Conservation (phyloP, 225 moss, liverwort and hornwort genomes). For the Bryoerythrophyllum caledonicum region DNA sequence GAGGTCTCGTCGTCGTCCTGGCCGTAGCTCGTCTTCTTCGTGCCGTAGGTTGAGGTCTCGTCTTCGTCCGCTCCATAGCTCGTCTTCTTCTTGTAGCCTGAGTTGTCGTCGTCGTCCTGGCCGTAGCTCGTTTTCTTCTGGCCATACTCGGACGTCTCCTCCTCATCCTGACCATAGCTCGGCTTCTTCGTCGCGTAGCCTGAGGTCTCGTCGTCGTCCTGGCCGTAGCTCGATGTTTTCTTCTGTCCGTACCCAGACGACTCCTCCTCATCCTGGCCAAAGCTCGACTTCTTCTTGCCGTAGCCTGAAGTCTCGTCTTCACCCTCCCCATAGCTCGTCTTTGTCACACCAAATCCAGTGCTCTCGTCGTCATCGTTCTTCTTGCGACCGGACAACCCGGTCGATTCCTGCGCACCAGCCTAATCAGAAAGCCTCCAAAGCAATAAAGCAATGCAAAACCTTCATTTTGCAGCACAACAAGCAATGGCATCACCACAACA, state of each 20-base stretch:
- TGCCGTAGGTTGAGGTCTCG: conserved; percentile 8
- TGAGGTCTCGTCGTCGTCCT: no score
- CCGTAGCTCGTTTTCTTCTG: background rate
- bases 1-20: conserved; percentile 12
- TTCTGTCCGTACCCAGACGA: no score
- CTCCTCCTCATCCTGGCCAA: no score
- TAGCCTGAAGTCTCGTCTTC: no score
- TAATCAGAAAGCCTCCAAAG: background rate
- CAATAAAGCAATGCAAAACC: background rate
- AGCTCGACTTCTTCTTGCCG: no score
- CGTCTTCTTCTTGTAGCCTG: conserved; percentile 11
- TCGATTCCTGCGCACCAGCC: background rate
- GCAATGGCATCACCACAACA: background rate
- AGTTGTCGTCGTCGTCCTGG: background rate
- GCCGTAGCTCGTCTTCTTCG: conserved; percentile 1
- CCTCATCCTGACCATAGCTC: no score
- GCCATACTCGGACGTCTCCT: no score
- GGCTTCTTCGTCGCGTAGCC: no score
- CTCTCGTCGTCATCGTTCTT: conserved; percentile 5
- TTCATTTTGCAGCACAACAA: background rate
- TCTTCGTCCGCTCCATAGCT: no score
- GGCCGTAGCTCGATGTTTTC: no score
- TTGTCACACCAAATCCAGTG: no score
- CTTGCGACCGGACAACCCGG: conserved; percentile 34
- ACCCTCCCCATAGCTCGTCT: no score